These are phyloP conservation scores for Elongisporangium anandrum DNA, from an alignment of 352 stramenopile species.

Conservation along the genomic window DNA sequence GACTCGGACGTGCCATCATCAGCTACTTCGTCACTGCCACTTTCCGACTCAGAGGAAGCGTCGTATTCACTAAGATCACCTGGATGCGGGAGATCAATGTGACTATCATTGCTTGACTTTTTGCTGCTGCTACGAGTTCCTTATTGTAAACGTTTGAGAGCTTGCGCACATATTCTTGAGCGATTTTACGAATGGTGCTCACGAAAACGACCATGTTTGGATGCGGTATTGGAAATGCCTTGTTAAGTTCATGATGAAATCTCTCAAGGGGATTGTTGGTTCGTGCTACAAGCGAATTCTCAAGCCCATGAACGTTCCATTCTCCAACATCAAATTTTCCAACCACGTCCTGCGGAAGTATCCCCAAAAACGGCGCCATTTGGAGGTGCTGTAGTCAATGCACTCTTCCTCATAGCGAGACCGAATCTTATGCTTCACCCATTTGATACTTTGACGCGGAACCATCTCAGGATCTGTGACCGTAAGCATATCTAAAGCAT, in stretches of 20 bases:
- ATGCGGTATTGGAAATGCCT: neutral
- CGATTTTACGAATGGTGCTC: neutral
- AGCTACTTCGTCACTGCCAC: too few species aligned
- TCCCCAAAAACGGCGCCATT: neutral
- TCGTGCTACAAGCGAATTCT: neutral
- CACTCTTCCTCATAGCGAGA: too few species aligned
- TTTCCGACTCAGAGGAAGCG: too few species aligned
- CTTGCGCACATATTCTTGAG: too few species aligned
- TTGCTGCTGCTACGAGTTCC: too few species aligned
- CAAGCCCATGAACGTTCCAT: slow-evolving; percentile 1
- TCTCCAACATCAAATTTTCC: neutral
- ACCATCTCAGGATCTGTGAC: neutral
- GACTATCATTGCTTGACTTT: too few species aligned
- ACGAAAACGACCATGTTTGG: neutral
- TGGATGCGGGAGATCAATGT: too few species aligned
- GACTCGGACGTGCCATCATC: too few species aligned
- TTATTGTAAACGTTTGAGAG: too few species aligned
- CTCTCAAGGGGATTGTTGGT: slow-evolving; percentile 7
- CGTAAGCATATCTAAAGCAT: neutral
- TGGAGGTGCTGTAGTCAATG: neutral
- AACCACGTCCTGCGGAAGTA: neutral
- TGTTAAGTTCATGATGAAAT: slow-evolving; percentile 3
- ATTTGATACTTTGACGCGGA: too few species aligned
- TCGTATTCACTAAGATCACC: too few species aligned
- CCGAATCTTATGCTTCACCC: too few species aligned